Conservation (phyloP, 805 yeast genomes). For the Hanseniaspora pseudoguilliermondii region DNA sequence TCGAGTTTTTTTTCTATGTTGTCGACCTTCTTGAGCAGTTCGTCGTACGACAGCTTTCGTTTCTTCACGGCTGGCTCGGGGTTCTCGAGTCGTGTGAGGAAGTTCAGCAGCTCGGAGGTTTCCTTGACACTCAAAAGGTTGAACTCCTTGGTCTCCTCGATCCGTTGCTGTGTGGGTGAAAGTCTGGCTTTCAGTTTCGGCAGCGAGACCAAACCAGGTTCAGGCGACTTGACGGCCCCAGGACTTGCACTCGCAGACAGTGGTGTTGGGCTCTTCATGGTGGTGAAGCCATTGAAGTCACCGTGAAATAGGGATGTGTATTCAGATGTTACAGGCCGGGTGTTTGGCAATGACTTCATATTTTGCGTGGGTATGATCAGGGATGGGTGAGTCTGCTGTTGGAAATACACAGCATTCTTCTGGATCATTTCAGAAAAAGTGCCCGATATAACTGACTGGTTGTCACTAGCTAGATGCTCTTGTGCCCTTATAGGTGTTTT, state of each 20-base stretch:
- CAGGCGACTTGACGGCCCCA: neutral
- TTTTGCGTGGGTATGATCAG: neutral
- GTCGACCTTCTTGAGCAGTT: neutral
- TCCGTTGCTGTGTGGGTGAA: neutral
- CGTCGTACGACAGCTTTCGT: conserved; percentile 6
- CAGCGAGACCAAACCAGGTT: neutral
- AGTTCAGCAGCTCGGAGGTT: conserved; percentile 25
- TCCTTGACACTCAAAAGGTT: conserved; percentile 25
- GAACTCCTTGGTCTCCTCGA: neutral
- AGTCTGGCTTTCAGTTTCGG: neutral
- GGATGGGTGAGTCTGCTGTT: neutral
- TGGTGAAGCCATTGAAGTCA: neutral
- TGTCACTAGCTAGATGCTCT: neutral
- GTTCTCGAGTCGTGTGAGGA: conserved; percentile 22
- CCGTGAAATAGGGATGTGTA: neutral
- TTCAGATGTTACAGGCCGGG: neutral
- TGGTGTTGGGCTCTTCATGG: neutral
- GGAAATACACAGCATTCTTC: neutral
- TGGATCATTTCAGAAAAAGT: neutral
- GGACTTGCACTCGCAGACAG: neutral
- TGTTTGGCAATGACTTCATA: neutral
- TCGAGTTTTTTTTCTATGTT: conserved; percentile 1
- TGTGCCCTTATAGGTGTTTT: neutral
- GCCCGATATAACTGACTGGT: neutral
- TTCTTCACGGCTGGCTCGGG: neutral